phyloP scores from a whole-genome alignment of 768 basidiomycete genomes.

The Candolleomyces eurysporus region DNA sequence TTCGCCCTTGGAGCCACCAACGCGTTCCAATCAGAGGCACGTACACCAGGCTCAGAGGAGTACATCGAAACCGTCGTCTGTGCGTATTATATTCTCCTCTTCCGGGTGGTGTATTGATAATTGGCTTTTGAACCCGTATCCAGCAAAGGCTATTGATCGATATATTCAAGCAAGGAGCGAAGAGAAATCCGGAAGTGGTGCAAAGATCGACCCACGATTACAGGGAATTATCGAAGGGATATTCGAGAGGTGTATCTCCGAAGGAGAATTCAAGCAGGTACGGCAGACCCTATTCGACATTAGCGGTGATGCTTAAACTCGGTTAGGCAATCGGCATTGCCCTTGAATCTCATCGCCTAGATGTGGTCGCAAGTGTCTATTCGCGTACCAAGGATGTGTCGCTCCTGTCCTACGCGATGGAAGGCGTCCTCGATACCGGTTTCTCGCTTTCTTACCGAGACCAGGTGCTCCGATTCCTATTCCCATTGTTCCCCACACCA shows the following conservation, averaged over 20 bases:
- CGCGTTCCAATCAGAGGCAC: conserved; percentile 78
- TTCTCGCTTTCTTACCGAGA: conserved; percentile 85
- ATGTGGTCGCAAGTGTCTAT: conserved; percentile 81
- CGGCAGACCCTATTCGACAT: neutral
- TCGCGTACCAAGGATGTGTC: conserved; percentile 69
- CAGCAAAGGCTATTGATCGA: conserved; percentile 94
- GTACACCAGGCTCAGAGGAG: conserved; percentile 66
- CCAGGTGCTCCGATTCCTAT: conserved; percentile 73
- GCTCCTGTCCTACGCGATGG: conserved; percentile 88
- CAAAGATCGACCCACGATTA: conserved; percentile 76
- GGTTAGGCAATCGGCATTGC: conserved; percentile 90
- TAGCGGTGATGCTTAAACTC: conserved; percentile 12
- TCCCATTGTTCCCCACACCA: conserved; percentile 83
- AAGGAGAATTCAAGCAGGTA: conserved; percentile 92
- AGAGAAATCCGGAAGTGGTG: conserved; percentile 48
- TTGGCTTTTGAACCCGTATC: conserved; percentile 7
- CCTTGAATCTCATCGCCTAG: conserved; percentile 85
- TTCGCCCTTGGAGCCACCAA: conserved; percentile 90
- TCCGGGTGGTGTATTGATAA: neutral
- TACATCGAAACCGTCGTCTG: conserved; percentile 94
- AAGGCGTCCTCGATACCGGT: conserved; percentile 85
- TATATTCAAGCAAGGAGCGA: conserved; percentile 74
- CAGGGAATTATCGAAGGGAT: conserved; percentile 87
- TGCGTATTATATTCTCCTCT: conserved; percentile 41
- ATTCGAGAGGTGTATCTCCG: conserved; percentile 79